Percentiles rank a stretch among this genome's conserved stretches.
phyloP scores from a whole-genome alignment of 306 rosid genomes.

The Begonia fuchsioides region DNA sequence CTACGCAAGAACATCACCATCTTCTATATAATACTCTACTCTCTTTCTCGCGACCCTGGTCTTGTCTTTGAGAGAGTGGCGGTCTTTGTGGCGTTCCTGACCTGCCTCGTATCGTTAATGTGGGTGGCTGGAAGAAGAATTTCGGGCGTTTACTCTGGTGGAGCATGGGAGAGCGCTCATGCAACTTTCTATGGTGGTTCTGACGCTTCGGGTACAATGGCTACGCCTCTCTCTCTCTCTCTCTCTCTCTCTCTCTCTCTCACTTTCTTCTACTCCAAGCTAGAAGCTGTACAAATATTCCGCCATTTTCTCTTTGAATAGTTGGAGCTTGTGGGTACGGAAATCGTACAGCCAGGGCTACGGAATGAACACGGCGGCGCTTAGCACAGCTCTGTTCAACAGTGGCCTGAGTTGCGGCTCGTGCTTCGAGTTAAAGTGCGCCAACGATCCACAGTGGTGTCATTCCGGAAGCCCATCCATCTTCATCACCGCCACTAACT shows the following conservation, averaged over 20 bases:
- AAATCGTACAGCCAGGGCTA: slow-evolving; percentile 88
- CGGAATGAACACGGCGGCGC: slow-evolving; percentile 84
- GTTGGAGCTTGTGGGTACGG: slow-evolving; percentile 99
- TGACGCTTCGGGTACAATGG: slow-evolving; percentile 98
- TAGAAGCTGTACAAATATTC: background rate
- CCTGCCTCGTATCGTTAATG: slow-evolving; percentile 21
- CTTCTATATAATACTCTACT: slow-evolving; percentile 9
- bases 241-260: background rate
- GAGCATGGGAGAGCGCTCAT: slow-evolving; percentile 67
- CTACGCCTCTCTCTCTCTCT: slow-evolving; percentile 19
- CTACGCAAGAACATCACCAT: slow-evolving; percentile 54
- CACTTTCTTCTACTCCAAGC: background rate
- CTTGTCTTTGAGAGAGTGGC: background rate
- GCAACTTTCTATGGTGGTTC: slow-evolving; percentile 96
- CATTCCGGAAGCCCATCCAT: slow-evolving; percentile 92
- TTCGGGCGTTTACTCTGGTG: slow-evolving; percentile 64
- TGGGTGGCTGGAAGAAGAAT: slow-evolving; percentile 37
- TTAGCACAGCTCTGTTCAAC: slow-evolving; percentile 87
- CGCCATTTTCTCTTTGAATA: slow-evolving; percentile 2
- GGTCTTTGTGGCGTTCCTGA: slow-evolving; percentile 10
- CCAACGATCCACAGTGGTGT: slow-evolving; percentile 59
- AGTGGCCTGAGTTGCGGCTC: slow-evolving; percentile 83
- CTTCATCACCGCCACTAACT: slow-evolving; percentile 76
- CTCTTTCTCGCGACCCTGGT: slow-evolving; percentile 6
- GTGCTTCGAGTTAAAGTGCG: slow-evolving; percentile 83